Evolutionary conservation across 345 rosid genomes (phyloP).

Genomic region (Eucalyptus sideroxylon): DNA sequence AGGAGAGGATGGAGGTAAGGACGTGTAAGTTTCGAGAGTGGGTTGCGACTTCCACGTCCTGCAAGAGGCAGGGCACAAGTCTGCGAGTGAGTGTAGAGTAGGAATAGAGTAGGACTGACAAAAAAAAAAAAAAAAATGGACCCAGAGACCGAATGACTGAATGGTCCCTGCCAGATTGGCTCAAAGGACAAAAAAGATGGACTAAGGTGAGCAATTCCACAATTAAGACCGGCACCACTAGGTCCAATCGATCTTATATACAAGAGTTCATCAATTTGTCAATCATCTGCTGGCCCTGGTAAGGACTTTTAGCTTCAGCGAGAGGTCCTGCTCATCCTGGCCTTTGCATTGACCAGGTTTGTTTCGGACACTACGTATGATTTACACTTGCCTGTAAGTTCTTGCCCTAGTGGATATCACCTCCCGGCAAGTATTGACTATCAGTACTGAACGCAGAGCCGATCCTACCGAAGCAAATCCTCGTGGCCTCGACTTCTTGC

Average conservation of each 20-base stretch:
- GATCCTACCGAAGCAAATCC: neutral
- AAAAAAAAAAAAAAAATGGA: too few relatives aligned
- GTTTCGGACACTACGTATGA: neutral
- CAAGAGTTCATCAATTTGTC: neutral
- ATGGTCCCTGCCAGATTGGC: neutral
- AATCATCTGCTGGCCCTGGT: neutral
- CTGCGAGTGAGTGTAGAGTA: too few relatives aligned
- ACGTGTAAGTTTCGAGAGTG: too few relatives aligned
- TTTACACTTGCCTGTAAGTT: conserved; percentile 8
- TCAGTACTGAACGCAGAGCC: neutral
- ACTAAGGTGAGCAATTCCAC: neutral
- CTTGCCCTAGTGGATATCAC: conserved; percentile 14
- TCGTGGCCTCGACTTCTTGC: neutral
- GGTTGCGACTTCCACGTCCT: too few relatives aligned
- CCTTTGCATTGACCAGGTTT: neutral
- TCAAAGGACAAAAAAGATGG: neutral
- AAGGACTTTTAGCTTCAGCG: neutral
- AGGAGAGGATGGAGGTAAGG: too few relatives aligned
- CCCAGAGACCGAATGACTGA: neutral
- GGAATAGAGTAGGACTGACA: too few relatives aligned
- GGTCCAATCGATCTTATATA: neutral
- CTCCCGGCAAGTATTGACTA: conserved; percentile 17
- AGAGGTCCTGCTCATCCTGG: neutral
- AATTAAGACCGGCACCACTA: neutral
- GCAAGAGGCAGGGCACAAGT: too few relatives aligned